Evolutionary conservation across 179 eudicot species (phyloP).

Genomic region (Corrigiola litoralis): DNA sequence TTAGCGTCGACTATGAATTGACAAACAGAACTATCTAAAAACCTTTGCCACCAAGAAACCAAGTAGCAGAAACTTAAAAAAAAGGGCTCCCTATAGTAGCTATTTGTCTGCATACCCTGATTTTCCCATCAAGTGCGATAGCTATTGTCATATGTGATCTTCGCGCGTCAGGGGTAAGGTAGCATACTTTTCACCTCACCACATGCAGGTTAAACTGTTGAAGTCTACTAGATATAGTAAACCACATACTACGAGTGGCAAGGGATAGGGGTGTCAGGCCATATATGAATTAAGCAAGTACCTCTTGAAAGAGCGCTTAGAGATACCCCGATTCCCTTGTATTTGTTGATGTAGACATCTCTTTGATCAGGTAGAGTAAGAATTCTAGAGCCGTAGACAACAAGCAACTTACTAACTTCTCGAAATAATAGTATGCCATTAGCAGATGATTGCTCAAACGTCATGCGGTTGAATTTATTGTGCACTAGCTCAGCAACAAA

Average conservation of each 20-base stretch:
- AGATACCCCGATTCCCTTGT: slow-evolving; percentile 49
- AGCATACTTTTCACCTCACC: not conserved
- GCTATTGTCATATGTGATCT: too few species aligned
- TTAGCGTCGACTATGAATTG: too few species aligned
- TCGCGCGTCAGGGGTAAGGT: too few species aligned
- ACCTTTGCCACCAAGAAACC: too few species aligned
- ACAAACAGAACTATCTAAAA: too few species aligned
- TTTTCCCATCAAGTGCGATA: too few species aligned
- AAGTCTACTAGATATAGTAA: not conserved
- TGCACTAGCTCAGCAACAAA: slow-evolving; percentile 45
- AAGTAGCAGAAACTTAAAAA: too few species aligned
- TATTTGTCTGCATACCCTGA: too few species aligned
- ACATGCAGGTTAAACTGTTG: not conserved
- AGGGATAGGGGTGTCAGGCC: not conserved
- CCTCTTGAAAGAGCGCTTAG: slow-evolving; percentile 41
- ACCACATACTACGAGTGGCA: too few species aligned
- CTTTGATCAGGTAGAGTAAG: slow-evolving; percentile 30
- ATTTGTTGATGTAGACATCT: slow-evolving; percentile 42
- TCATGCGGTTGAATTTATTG: slow-evolving; percentile 40
- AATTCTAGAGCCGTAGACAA: slow-evolving; percentile 49
- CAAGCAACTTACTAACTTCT: slow-evolving; percentile 51
- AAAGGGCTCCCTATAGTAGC: too few species aligned
- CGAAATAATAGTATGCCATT: slow-evolving; percentile 54
- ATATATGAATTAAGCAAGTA: slow-evolving; percentile 7
- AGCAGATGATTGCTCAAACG: slow-evolving; percentile 46